Conservation (phyloP, 768 basidiomycete genomes). For the Xerocomellus amylosporus region DNA sequence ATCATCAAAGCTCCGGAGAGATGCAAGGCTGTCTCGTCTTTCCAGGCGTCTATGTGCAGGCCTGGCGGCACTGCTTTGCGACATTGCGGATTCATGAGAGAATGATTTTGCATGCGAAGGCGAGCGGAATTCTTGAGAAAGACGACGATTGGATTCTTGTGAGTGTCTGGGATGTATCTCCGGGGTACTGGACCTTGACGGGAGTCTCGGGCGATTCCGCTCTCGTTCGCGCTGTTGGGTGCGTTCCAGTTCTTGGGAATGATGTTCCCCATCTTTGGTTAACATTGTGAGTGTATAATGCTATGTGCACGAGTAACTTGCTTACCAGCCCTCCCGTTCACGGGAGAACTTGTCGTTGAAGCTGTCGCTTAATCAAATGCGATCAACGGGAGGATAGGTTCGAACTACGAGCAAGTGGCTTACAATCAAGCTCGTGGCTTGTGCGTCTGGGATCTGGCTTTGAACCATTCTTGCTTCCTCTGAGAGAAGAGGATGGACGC, state of each 20-base stretch:
- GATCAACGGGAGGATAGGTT: not conserved
- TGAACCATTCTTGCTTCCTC: not conserved
- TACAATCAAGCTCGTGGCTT: constrained; percentile 19
- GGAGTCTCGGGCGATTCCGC: constrained; percentile 41
- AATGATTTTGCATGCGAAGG: constrained; percentile 22
- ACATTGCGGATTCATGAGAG: constrained; percentile 15
- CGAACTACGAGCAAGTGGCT: not conserved
- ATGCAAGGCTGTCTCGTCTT: constrained; percentile 39
- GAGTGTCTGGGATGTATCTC: constrained; percentile 27
- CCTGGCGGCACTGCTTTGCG: constrained; percentile 8
- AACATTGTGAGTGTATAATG: not conserved
- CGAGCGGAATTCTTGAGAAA: constrained; percentile 29
- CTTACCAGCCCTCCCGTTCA: constrained; percentile 20
- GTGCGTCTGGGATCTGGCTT: constrained; percentile 7
- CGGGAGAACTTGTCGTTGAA: constrained; percentile 27
- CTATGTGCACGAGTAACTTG: constrained; percentile 8
- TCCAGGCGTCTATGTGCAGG: constrained; percentile 10
- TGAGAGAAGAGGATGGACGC: constrained; percentile 16
- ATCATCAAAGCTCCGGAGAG: constrained; percentile 43
- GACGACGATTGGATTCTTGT: constrained; percentile 26
- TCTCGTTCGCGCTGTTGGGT: constrained; percentile 45
- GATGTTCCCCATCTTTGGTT: constrained; percentile 29
- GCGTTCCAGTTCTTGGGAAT: constrained; percentile 29
- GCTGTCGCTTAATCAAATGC: constrained; percentile 19
- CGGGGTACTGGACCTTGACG: constrained; percentile 25